Conservation (phyloP, 83 land plant genomes). For the Picea mariana region DNA sequence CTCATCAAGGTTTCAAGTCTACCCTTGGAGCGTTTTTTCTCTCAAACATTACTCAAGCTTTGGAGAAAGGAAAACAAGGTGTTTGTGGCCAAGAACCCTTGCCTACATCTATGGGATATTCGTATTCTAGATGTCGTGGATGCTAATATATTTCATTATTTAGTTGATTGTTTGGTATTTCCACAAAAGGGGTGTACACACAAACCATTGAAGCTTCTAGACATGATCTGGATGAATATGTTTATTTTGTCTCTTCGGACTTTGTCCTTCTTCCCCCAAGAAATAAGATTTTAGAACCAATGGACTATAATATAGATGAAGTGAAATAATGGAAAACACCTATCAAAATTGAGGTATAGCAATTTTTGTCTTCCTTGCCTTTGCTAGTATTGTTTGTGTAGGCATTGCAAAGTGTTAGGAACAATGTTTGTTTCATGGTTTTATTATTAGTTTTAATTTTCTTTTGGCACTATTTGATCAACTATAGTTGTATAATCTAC, state of each 20-base stretch:
- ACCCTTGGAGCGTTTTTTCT: constrained; percentile 37
- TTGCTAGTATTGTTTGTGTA: background rate
- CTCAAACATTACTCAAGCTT: constrained; percentile 49
- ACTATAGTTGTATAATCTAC: too few species aligned
- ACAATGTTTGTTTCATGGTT: too few species aligned
- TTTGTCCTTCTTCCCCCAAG: constrained; percentile 63
- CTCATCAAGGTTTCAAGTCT: constrained; percentile 70
- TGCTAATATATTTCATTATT: constrained; percentile 65
- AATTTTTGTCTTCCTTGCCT: background rate
- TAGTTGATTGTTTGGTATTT: constrained; percentile 88
- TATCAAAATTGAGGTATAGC: constrained; percentile 22
- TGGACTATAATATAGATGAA: constrained; percentile 44
- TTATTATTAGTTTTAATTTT: too few species aligned
- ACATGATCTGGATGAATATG: constrained; percentile 91
- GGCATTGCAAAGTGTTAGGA: too few species aligned
- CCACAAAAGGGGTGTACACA: constrained; percentile 78
- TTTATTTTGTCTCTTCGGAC: constrained; percentile 93
- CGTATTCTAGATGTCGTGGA: constrained; percentile 84
- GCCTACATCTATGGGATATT: constrained; percentile 96
- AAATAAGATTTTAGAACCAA: constrained; percentile 45
- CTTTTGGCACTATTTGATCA: too few species aligned
- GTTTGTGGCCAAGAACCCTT: constrained; percentile 90
- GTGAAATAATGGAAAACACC: background rate
- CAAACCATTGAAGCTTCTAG: constrained; percentile 94
- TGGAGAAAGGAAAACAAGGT: constrained; percentile 40